Evolutionary conservation across 352 stramenopile genomes (phyloP), one percentile per base, ranked within the genome.

Genomic region (Phytopythium ostracodes): DNA sequence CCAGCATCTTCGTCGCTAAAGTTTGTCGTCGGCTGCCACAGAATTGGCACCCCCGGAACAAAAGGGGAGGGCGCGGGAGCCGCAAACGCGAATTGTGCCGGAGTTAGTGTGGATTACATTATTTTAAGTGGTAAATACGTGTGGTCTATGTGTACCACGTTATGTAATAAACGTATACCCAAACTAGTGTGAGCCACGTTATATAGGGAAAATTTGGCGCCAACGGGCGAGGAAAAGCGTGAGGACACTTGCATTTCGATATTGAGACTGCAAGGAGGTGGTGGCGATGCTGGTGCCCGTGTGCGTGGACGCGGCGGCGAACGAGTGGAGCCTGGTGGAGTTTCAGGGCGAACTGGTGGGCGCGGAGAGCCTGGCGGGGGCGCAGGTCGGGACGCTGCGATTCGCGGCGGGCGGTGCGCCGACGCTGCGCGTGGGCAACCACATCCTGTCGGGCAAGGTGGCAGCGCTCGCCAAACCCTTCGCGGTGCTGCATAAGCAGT

Each of bases 311-410:
- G 77, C 67, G 47, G 81, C 80, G 29, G 56, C 60, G 18, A 84
- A 79, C 33, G 86, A 92, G 70, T 96, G 87, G 87, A 92, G 78
- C 64, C 60, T 96, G 46, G 68, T 96, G 31, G 87, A 96, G 72
- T 79, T 96, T 33, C 87, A 96, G 59, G 87, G 87, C 22, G 73
- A 93, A 38, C 52, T 96, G 4, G 65, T 96, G 17, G 72, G 75
- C 14, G 72, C 63, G 6, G 54, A 58, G 4, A 67, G 77, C 38
- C 72, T 92, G 62, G 59, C 65, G 22, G 63, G 66, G 54, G 56
- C 88, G 5, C 69, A 87, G 4, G 76, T 96, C 36, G 87, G 87
- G 24, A 77, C 75, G 60, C 70, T 96, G 40, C 79, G 85, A 43
- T 92, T 87, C 58, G 56, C 66, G 17, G 67, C 87, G 52, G 53